phyloP scores from a whole-genome alignment of 2,329 filamentous ascomycete genomes.

The Trichophaea hybrida region DNA sequence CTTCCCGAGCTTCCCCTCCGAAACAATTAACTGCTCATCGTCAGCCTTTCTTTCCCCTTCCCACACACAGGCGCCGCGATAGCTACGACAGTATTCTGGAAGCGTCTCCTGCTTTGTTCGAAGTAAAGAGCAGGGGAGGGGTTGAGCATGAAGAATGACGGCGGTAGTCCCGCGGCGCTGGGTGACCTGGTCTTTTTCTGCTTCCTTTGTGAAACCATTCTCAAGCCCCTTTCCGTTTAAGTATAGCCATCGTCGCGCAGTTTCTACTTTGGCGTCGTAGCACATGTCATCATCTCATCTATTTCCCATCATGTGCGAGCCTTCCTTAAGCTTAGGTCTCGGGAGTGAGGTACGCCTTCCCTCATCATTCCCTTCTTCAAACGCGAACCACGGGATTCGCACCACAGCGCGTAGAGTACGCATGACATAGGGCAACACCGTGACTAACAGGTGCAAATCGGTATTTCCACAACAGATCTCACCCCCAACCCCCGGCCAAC shows the following conservation, averaged over 20 bases:
- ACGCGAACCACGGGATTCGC: not conserved
- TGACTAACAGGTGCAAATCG: not conserved
- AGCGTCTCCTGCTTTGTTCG: too few relatives aligned
- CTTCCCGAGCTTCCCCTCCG: not conserved
- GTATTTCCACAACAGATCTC: not conserved
- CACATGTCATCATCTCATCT: not conserved
- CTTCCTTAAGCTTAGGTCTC: not conserved
- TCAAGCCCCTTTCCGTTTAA: not conserved
- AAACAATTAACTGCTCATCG: too few relatives aligned
- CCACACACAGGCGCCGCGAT: too few relatives aligned
- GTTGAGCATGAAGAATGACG: not conserved
- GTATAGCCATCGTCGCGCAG: not conserved
- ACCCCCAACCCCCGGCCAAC: not conserved
- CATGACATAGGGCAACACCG: not conserved
- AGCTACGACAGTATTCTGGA: too few relatives aligned
- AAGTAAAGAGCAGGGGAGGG: not conserved
- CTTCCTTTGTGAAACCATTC: not conserved
- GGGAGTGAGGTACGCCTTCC: too few relatives aligned
- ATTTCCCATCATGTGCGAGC: not conserved
- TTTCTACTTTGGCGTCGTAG: not conserved
- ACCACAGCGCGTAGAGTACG: not conserved
- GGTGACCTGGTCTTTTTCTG: not conserved
- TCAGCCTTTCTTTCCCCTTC: too few relatives aligned
- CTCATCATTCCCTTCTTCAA: not conserved
- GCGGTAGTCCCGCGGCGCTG: not conserved